Percentiles rank a stretch among this genome's conserved stretches.
phyloP scores from a whole-genome alignment of 805 yeast genomes.

The Yueomyces sp. region DNA sequence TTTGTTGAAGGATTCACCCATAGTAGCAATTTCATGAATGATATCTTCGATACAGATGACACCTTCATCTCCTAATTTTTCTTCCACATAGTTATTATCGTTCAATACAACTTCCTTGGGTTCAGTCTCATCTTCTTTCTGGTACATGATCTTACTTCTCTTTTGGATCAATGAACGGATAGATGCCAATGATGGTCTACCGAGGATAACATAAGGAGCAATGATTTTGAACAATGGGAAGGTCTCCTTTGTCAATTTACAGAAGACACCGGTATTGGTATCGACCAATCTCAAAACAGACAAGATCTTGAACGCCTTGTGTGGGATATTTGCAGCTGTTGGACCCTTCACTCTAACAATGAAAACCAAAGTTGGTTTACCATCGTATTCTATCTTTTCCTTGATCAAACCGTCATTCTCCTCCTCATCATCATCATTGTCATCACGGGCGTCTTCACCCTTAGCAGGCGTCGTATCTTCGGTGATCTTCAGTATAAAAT shows the following conservation, averaged over 20 bases:
- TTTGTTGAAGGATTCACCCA: conserved; percentile 52
- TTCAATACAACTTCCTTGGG: conserved; percentile 39
- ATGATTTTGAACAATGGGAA: conserved; percentile 52
- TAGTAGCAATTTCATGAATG: conserved; percentile 50
- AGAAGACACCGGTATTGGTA: conserved; percentile 57
- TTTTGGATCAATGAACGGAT: conserved; percentile 64
- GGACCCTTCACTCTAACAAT: conserved; percentile 59
- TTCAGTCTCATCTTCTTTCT: conserved; percentile 21
- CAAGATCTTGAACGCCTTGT: conserved; percentile 46
- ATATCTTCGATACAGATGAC: conserved; percentile 72
- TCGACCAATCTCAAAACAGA: conserved; percentile 46
- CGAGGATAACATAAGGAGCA: conserved; percentile 62
- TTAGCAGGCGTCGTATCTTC: conserved; percentile 6
- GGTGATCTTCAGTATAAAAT: conserved; percentile 23
- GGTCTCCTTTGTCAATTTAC: conserved; percentile 46
- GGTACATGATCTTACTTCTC: conserved; percentile 45
- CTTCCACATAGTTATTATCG: conserved; percentile 66
- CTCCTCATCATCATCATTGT: conserved; percentile 11
- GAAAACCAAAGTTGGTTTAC: conserved; percentile 41
- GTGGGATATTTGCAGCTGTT: conserved; percentile 50
- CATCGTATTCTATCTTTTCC: conserved; percentile 26
- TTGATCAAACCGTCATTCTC: conserved; percentile 19
- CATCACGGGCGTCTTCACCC: conserved; percentile 7
- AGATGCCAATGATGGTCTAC: conserved; percentile 60
- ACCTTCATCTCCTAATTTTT: conserved; percentile 53